Evolutionary conservation across 2,329 filamentous ascomycete species (phyloP), one percentile per base, ranked within the genome.

Genomic region (Emericellopsis cladophorae): DNA sequence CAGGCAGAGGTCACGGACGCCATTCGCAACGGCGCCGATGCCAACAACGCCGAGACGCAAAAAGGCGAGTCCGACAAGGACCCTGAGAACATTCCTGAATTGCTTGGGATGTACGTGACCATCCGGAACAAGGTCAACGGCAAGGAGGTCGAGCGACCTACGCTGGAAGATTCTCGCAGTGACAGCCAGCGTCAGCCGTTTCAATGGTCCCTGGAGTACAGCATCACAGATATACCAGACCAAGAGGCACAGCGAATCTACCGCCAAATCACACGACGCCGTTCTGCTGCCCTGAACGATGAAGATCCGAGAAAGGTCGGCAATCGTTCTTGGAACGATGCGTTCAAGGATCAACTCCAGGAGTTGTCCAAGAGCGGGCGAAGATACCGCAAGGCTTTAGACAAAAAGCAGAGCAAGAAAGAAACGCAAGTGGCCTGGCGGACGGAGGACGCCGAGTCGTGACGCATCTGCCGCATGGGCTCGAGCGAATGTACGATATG

Each of bases 151-250:
- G 54, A 64, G 0, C 78, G 87, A 4, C 84, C 87, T 0, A 29
- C 26, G 26, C 26, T 29, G 26, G 47, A 60, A 2, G 49, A 66
- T 0, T 12, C 55, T 81, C 36, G 12, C 26, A 29, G 26, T 9
- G 26, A 29, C 26, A 29, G 12, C 9, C 8, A 29, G 26, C 8
- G 57, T 40, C 0, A 26, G 51, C 12, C 6, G 1, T 43, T 57
- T 54, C 21, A 32, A n/a, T 95, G 89, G 89, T 57, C 63, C 1
- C 65, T 95, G n/a, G 77, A 92, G 50, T 95, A 94, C 59, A 70
- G 79, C 31, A 62, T 95, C 37, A 70, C 72, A 36, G 82, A 89
- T 47, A 64, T 88, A 2, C 40, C 59, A 0, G 47, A 49, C 3
- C 46, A 55, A 0, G 61, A 65, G 9, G 74, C 72, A 1, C 58